Conservation (phyloP, 2,329 filamentous ascomycete species). For the Talaromyces piceae region DNA sequence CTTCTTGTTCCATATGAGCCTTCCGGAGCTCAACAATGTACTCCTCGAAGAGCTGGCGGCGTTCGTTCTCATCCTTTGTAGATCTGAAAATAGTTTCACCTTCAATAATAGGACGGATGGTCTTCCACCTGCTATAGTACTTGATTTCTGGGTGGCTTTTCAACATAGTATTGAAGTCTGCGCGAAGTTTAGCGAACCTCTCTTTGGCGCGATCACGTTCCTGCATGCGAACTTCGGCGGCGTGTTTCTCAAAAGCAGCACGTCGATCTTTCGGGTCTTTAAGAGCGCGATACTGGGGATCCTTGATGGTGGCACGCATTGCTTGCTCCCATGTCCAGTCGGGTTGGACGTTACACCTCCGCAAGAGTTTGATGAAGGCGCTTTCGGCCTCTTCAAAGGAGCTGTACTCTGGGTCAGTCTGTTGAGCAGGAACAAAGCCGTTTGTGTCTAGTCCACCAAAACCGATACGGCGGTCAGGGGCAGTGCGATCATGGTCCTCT, state of each 20-base stretch:
- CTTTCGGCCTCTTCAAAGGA: constrained; percentile 82
- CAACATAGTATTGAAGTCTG: constrained; percentile 94
- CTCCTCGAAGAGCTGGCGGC: constrained; percentile 85
- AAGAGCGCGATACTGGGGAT: constrained; percentile 85
- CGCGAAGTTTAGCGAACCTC: constrained; percentile 79
- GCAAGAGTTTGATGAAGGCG: constrained; percentile 85
- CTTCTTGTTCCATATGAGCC: constrained; percentile 67
- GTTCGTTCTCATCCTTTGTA: constrained; percentile 78
- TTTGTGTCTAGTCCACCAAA: constrained; percentile 35
- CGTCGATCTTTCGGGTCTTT: constrained; percentile 89
- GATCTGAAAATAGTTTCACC: constrained; percentile 93
- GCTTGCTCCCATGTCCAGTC: constrained; percentile 93
- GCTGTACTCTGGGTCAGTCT: constrained; percentile 67
- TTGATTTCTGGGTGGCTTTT: constrained; percentile 95
- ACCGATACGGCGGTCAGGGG: constrained; percentile 40
- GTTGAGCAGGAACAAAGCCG: constrained; percentile 30
- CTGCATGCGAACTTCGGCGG: constrained; percentile 77
- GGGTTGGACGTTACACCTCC: constrained; percentile 74
- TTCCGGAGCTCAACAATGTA: constrained; percentile 83
- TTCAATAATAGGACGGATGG: constrained; percentile 86
- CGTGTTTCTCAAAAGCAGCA: constrained; percentile 90
- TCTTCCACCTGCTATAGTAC: constrained; percentile 95
- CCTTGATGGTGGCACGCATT: constrained; percentile 76
- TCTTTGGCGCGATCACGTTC: constrained; percentile 95
- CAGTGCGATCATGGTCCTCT: constrained; percentile 41